Evolutionary conservation across 768 basidiomycete genomes (phyloP), one percentile per base, ranked within the genome.

Genomic region (Naganishia antarctica): DNA sequence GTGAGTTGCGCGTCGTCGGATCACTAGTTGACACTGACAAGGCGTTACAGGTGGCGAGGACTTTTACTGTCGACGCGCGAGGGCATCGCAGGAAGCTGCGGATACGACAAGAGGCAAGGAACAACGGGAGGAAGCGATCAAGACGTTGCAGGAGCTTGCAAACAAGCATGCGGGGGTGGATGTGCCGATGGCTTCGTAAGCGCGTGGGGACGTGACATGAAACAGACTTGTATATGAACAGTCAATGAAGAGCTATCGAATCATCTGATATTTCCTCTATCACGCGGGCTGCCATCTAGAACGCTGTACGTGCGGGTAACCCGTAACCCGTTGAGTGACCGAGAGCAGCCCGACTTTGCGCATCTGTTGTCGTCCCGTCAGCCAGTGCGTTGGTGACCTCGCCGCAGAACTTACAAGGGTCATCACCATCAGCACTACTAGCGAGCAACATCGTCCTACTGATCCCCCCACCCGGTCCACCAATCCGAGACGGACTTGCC

Each of bases 71-170:
- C 32, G 53, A 29, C 46, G 43, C 21, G 13, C 46, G 34, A 53
- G 25, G 16, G 57, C 23, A 41, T 16, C 40, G 40, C 84, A 81
- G 44, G 81, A 86, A 21, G 88, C 87, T 0, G 90, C 89, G 4
- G 81, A 84, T 51, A 80, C 50, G 6, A 51, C 29, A 8, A 28
- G 28, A 18, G 15, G 31, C 15, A 51, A n/a, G 6, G 50, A 51
- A 34, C 29, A 4, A 16, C 25, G 50, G 15, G 50, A 34, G 11
- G 29, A 83, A 23, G 90, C 91, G 0, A 79, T 93, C 44, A 79
- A 79, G 45, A 74, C 78, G 21, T 83, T 46, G 29, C 41, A 46
- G 44, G 31, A 44, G 43, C 60, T 44, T 15, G 43, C 44, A 44
- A 32, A 61, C 60, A 61, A 61, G 44, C 25, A 45, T 18, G 44